Evolutionary conservation across 495 filamentous ascomycete species (phyloP), one percentile per base, ranked within the genome.

Genomic region (Annulohypoxylon nitens): DNA sequence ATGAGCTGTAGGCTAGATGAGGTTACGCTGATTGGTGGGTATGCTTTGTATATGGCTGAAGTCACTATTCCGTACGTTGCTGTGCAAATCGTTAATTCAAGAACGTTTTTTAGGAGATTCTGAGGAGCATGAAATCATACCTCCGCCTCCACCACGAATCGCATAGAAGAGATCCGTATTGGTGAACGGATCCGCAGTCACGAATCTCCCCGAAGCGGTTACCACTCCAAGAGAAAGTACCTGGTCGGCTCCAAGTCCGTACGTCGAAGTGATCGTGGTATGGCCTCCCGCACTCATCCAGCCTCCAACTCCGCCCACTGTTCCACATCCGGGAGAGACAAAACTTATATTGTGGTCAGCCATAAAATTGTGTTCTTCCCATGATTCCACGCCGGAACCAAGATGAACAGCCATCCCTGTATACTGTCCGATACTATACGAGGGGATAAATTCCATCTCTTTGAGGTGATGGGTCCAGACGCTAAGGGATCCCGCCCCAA

Each of bases 381-480:
- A 78, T 0, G 71, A 81, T 63, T 84, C 76, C 0, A 86, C 70
- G 0, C 86, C 88, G 12, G 83, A 78, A 9, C 82, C 83, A 0
- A 86, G 61, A 4, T 81, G 81, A 14, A 78, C 76, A 0, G 84
- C 85, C 36, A 74, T 77, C 0, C 86, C 85, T 0, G 55, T 70
- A 37, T 85, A 85, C 0, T 60, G 25, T 1, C 70, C 73, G 4
- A 83, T 78, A 23, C 76, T 81, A 30, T 89, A 79, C 4, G 59
- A 50, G 33, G 83, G 81, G 5, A 84, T 43, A 25, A 84, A 76
- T 26, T 86, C 73, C 26, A 81, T 80, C 10, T 74, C 76, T 72
- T 88, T 86, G 47, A 88, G 74, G 37, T 82, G 67, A 78, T 86
- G 89, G 2, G 89, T 91, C 88, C 89, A 91, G 43, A 91, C 76